These are phyloP conservation scores for Teratosphaeria destructans DNA, from an alignment of 2,329 filamentous ascomycete genomes.

Conservation along the genomic window DNA sequence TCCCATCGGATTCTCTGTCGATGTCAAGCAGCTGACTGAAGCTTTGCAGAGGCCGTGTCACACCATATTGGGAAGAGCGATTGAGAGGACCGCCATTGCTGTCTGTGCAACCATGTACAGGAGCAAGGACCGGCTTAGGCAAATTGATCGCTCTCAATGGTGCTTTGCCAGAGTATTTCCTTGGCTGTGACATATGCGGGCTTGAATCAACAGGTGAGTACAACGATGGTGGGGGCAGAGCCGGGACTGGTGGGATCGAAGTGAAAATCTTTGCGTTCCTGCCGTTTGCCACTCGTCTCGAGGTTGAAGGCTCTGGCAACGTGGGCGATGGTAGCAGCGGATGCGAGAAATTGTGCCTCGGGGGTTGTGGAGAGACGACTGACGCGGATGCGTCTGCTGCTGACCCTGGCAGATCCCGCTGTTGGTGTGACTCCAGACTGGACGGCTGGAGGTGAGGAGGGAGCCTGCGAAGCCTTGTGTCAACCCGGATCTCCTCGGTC, in stretches of 20 bases:
- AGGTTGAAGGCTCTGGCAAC: slow-evolving; percentile 4
- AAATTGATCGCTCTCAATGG: slow-evolving; percentile 24
- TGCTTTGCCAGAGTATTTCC: slow-evolving; percentile 14
- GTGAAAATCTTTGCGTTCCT: slow-evolving; percentile 13
- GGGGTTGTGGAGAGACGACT: neutral
- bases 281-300: slow-evolving; percentile 4
- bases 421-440: slow-evolving; percentile 10
- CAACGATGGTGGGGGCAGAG: slow-evolving; percentile 14
- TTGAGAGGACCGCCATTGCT: slow-evolving; percentile 23
- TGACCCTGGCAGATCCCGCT: neutral
- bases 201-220: slow-evolving; percentile 18
- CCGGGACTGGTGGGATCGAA: slow-evolving; percentile 7
- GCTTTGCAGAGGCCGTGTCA: slow-evolving; percentile 14
- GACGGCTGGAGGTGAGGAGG: slow-evolving; percentile 61
- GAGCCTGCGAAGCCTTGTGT: slow-evolving; percentile 63
- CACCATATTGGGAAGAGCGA: slow-evolving; percentile 24
- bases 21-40: slow-evolving; percentile 13
- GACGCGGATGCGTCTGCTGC: neutral
- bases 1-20: slow-evolving; percentile 19
- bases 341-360: neutral
- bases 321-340: slow-evolving; percentile 4
- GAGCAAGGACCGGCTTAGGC: slow-evolving; percentile 22
- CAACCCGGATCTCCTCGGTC: slow-evolving; percentile 83
- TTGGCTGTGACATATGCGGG: slow-evolving; percentile 14
- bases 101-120: slow-evolving; percentile 8